Evolutionary conservation across 768 basidiomycete species (phyloP).

Genomic region (Russula abietina): DNA sequence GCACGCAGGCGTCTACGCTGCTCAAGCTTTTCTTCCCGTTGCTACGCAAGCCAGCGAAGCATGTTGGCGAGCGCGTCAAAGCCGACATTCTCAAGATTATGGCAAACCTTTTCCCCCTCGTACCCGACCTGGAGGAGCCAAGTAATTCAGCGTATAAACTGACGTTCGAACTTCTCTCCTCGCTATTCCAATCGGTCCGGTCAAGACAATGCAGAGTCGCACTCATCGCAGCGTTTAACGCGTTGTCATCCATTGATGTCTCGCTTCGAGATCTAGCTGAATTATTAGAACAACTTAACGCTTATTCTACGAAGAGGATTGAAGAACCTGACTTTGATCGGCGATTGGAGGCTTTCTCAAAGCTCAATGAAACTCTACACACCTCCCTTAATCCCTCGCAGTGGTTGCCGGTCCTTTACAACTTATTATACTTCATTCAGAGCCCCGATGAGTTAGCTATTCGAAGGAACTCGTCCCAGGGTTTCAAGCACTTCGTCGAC

Average conservation of each 20-base stretch:
- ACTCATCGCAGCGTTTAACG: slow-evolving; percentile 60
- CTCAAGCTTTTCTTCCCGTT: slow-evolving; percentile 71
- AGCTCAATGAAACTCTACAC: slow-evolving; percentile 64
- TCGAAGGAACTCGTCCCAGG: slow-evolving; percentile 69
- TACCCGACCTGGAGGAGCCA: slow-evolving; percentile 52
- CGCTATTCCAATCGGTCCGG: slow-evolving; percentile 71
- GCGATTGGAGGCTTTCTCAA: slow-evolving; percentile 68
- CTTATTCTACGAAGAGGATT: slow-evolving; percentile 73
- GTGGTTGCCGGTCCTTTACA: slow-evolving; percentile 83
- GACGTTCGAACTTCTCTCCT: slow-evolving; percentile 62
- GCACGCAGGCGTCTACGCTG: slow-evolving; percentile 65
- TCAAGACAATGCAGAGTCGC: slow-evolving; percentile 63
- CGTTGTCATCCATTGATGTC: slow-evolving; percentile 42
- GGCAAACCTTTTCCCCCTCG: slow-evolving; percentile 55
- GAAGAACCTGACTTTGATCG: slow-evolving; percentile 93
- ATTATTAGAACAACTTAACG: slow-evolving; percentile 67
- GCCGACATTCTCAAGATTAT: slow-evolving; percentile 70
- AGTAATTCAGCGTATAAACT: slow-evolving; percentile 41
- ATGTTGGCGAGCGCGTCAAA: slow-evolving; percentile 84
- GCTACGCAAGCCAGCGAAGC: slow-evolving; percentile 66
- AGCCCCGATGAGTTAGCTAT: slow-evolving; percentile 85
- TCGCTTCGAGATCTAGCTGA: slow-evolving; percentile 44
- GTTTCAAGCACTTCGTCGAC: slow-evolving; percentile 75
- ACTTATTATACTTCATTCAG: slow-evolving; percentile 79
- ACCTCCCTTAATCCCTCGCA: slow-evolving; percentile 39